Evolutionary conservation across 2,329 filamentous ascomycete genomes (phyloP).

Genomic region (Clarireedia homoeocarpa): DNA sequence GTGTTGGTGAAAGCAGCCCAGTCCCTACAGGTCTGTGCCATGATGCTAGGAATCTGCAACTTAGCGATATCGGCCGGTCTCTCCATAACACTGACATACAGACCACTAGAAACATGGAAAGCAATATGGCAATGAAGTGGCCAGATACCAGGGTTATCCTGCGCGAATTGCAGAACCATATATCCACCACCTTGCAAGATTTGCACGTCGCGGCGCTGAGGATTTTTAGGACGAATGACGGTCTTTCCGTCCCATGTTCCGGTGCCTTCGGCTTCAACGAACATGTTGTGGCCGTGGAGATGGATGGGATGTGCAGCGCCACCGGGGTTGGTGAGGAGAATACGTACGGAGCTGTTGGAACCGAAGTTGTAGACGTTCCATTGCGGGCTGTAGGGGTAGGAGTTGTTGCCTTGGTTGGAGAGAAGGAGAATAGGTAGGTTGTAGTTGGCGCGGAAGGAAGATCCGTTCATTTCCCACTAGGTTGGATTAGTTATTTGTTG

Average conservation of each 20-base stretch:
- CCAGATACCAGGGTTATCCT: constrained; percentile 46
- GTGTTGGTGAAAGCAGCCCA: constrained; percentile 42
- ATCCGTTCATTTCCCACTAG: constrained; percentile 43
- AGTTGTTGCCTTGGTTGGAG: constrained; percentile 43
- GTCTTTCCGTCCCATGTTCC: constrained; percentile 15
- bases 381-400: constrained; percentile 38
- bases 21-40: constrained; percentile 43
- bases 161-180: constrained; percentile 37
- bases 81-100: constrained; percentile 31
- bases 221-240: constrained; percentile 38
- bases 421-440: constrained; percentile 45
- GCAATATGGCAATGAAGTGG: constrained; percentile 42
- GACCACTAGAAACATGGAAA: constrained; percentile 37
- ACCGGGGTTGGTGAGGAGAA: constrained; percentile 48
- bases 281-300: constrained; percentile 64
- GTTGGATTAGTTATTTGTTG: neutral
- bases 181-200: constrained; percentile 31
- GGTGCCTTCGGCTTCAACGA: constrained; percentile 47
- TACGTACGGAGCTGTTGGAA: constrained; percentile 41
- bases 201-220: constrained; percentile 42
- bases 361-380: constrained; percentile 50
- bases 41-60: constrained; percentile 37
- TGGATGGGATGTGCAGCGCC: constrained; percentile 54
- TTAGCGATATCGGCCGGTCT: constrained; percentile 30
- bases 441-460: constrained; percentile 46